These are phyloP conservation scores for Periconia sp. DNA, from an alignment of 2,329 filamentous ascomycete genomes.

Conservation along the genomic window DNA sequence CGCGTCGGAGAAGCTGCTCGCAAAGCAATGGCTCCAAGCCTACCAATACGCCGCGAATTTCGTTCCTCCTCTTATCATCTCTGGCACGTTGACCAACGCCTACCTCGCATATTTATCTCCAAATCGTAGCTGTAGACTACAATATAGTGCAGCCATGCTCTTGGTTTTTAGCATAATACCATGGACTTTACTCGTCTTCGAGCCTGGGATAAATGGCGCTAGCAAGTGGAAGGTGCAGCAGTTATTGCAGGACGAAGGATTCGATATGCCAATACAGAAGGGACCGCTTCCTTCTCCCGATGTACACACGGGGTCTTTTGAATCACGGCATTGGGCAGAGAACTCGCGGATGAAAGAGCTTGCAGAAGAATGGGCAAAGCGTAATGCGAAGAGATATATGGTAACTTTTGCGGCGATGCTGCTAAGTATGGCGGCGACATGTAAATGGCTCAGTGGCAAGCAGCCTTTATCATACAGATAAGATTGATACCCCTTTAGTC, in stretches of 20 bases:
- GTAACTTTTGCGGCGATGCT: not conserved
- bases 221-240: slow-evolving; percentile 47
- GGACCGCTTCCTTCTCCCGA: slow-evolving; percentile 7
- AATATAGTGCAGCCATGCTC: slow-evolving; percentile 34
- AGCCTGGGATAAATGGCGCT: slow-evolving; percentile 47
- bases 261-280: slow-evolving; percentile 16
- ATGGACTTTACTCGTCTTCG: slow-evolving; percentile 48
- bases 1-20: slow-evolving; percentile 41
- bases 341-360: slow-evolving; percentile 12
- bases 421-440: slow-evolving; percentile 1
- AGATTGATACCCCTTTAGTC: too few relatives aligned
- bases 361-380: slow-evolving; percentile 6
- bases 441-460: not conserved
- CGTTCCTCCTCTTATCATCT: slow-evolving; percentile 44
- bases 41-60: slow-evolving; percentile 45
- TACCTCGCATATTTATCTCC: slow-evolving; percentile 29
- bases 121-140: slow-evolving; percentile 4
- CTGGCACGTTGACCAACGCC: slow-evolving; percentile 40
- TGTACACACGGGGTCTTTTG: slow-evolving; percentile 14
- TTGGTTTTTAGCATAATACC: slow-evolving; percentile 40
- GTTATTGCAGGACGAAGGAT: slow-evolving; percentile 32
- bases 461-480: too few relatives aligned
- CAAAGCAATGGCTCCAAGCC: slow-evolving; percentile 48
- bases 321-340: slow-evolving; percentile 12
- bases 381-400: slow-evolving; percentile 10